These are phyloP conservation scores for Tubosaeta sp. DNA, from an alignment of 768 basidiomycete genomes.

Conservation along the genomic window DNA sequence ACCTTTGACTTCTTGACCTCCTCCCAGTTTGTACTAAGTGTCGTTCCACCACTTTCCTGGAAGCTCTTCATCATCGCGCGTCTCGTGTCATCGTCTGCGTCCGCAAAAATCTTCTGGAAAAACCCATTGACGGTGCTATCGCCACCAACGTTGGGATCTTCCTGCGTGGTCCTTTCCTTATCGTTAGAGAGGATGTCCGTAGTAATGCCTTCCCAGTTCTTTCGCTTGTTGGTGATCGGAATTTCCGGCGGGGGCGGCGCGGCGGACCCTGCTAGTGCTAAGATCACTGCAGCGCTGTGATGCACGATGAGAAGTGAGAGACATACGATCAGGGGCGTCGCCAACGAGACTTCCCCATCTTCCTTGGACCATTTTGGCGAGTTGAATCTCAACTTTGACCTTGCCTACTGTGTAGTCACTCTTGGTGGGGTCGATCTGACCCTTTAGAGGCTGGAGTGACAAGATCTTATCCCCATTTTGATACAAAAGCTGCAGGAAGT, in stretches of 20 bases:
- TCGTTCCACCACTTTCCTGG: conserved; percentile 90
- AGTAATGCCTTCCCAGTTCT: conserved; percentile 91
- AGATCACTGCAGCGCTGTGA: neutral
- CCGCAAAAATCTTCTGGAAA: conserved; percentile 88
- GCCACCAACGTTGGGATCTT: conserved; percentile 89
- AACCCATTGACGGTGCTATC: conserved; percentile 82
- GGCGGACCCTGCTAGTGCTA: conserved; percentile 18
- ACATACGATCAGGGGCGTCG: conserved; percentile 72
- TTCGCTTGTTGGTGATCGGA: conserved; percentile 41
- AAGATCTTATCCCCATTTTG: conserved; percentile 67
- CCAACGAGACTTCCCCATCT: conserved; percentile 77
- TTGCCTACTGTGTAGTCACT: conserved; percentile 69
- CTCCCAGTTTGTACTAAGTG: conserved; percentile 93
- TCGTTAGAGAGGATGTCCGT: conserved; percentile 60
- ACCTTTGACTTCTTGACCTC: conserved; percentile 71
- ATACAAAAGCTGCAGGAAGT: conserved; percentile 35
- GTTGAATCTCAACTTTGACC: conserved; percentile 83
- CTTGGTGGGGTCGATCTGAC: conserved; percentile 64
- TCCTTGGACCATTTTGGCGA: conserved; percentile 62
- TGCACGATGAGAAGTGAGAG: neutral
- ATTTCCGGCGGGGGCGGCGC: conserved; percentile 32
- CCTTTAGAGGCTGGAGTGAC: conserved; percentile 74
- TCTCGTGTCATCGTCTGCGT: conserved; percentile 87
- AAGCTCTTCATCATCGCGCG: conserved; percentile 99
- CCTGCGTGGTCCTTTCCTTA: conserved; percentile 61